phyloP scores from a whole-genome alignment of 2,329 filamentous ascomycete genomes.

The Colletotrichum sp. region DNA sequence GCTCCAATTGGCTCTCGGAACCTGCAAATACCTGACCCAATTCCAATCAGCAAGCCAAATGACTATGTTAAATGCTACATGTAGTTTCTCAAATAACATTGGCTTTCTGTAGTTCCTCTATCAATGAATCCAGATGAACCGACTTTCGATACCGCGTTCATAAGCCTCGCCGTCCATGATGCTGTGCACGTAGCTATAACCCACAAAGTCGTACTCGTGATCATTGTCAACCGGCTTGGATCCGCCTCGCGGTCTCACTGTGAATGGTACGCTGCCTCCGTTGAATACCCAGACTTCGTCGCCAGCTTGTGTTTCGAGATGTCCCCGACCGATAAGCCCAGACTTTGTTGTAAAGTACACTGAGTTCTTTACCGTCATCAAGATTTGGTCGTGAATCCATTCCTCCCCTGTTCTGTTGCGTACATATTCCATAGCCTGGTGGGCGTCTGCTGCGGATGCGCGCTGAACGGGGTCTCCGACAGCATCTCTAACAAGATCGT shows the following conservation, averaged over 20 bases:
- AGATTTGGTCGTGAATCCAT: not conserved
- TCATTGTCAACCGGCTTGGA: not conserved
- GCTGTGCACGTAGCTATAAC: not conserved
- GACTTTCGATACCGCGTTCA: not conserved
- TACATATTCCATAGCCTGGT: not conserved
- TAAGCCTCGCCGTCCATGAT: not conserved
- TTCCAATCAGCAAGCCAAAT: not conserved
- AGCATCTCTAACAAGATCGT: not conserved
- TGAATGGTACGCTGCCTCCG: not conserved
- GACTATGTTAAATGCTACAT: not conserved
- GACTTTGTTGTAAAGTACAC: not conserved
- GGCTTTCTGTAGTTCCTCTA: not conserved
- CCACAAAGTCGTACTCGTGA: not conserved
- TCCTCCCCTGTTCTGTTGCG: not conserved
- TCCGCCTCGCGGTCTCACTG: not conserved
- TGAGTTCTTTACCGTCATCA: not conserved
- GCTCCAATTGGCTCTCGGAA: not conserved
- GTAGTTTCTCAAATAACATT: accelerated
- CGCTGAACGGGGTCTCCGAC: not conserved
- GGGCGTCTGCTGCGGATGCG: not conserved
- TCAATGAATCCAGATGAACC: not conserved
- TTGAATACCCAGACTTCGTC: not conserved
- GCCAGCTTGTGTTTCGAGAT: not conserved
- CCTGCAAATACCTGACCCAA: accelerated
- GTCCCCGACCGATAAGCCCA: not conserved